Percentiles rank a stretch among this genome's conserved stretches.
These are phyloP conservation scores for Cardamine resedifolia DNA, from an alignment of 345 rosid species.

Conservation along the genomic window DNA sequence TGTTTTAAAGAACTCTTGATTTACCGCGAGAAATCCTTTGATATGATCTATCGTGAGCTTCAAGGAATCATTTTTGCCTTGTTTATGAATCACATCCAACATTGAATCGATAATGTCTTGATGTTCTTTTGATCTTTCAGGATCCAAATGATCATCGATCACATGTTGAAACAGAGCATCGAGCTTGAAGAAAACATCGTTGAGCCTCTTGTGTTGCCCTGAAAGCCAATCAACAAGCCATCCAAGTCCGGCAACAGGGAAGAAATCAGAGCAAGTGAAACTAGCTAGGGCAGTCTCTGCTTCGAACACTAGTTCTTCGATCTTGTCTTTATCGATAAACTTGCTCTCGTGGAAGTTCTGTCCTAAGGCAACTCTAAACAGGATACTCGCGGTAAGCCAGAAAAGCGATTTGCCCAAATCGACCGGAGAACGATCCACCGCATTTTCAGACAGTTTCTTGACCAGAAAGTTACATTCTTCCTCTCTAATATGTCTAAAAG, in stretches of 20 bases:
- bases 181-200: constrained; percentile 21
- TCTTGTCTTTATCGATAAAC: constrained; percentile 25
- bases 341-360: constrained; percentile 24
- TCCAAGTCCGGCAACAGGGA: constrained; percentile 33
- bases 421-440: background rate
- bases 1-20: too few relatives aligned
- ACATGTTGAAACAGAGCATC: constrained; percentile 28
- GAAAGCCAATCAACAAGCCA: constrained; percentile 32
- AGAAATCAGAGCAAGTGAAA: constrained; percentile 34
- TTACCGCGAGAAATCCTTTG: constrained; percentile 31
- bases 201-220: constrained; percentile 28
- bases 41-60: constrained; percentile 26
- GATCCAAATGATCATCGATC: constrained; percentile 33
- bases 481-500: constrained; percentile 30
- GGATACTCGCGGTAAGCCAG: constrained; percentile 28
- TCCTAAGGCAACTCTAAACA: constrained; percentile 32
- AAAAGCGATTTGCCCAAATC: constrained; percentile 31
- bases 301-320: constrained; percentile 34
- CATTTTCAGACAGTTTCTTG: constrained; percentile 18
- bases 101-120: constrained; percentile 35
- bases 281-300: constrained; percentile 28
- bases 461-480: constrained; percentile 32
- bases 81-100: constrained; percentile 29
- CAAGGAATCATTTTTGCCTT: constrained; percentile 14
- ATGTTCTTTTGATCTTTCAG: too few relatives aligned